Conservation (phyloP, 179 eudicot species). For the Beta corolliflora region DNA sequence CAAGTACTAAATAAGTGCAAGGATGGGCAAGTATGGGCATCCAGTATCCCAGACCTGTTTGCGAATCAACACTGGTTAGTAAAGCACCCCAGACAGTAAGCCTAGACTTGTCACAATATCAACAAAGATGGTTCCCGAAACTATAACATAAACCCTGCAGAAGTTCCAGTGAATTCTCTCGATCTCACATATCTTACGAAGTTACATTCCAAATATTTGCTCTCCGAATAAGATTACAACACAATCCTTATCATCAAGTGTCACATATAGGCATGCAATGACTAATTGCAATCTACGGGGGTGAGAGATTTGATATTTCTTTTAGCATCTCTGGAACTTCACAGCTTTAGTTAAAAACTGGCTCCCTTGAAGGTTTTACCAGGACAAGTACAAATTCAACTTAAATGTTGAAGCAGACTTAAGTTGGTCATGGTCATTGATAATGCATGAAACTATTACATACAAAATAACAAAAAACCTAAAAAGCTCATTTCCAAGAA, state of each 20-base stretch:
- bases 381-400: not conserved
- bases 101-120: too few species aligned
- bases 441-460: not conserved
- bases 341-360: not conserved
- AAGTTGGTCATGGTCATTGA: not conserved
- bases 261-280: not conserved
- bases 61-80: not conserved
- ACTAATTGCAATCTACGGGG: not conserved
- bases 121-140: too few species aligned
- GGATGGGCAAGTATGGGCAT: not conserved
- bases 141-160: not conserved
- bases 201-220: not conserved
- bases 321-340: not conserved
- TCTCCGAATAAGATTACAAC: not conserved
- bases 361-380: not conserved
- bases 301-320: not conserved
- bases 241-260: not conserved
- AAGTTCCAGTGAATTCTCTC: not conserved
- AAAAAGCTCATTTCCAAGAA: not conserved
- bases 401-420: not conserved
- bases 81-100: not conserved
- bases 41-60: not conserved
- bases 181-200: not conserved
- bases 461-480: conserved; percentile 11
- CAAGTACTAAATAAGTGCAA: not conserved